Evolutionary conservation across 768 basidiomycete species (phyloP).

Genomic region (Podaxis sp.): DNA sequence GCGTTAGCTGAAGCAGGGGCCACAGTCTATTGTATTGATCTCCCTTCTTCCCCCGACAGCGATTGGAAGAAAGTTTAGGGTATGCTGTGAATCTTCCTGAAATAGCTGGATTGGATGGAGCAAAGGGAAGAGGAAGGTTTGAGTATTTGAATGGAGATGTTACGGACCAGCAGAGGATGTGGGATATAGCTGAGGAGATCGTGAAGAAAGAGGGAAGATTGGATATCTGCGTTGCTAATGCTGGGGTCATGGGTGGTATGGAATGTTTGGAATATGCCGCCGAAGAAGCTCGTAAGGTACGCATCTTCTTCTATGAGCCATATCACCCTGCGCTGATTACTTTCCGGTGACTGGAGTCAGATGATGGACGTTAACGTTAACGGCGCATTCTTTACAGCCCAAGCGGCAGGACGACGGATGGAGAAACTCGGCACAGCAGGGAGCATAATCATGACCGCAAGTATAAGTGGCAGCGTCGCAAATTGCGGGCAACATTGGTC

Average conservation of each 20-base stretch:
- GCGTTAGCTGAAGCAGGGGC: constrained; percentile 41
- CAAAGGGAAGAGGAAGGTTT: constrained; percentile 26
- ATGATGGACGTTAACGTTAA: constrained; percentile 53
- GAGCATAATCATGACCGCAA: constrained; percentile 59
- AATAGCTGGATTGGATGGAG: constrained; percentile 5
- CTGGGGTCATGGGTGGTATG: constrained; percentile 53
- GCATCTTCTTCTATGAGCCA: background rate
- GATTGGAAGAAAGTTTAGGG: constrained; percentile 48
- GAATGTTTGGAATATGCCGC: constrained; percentile 59
- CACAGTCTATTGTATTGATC: constrained; percentile 59
- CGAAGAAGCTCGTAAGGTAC: constrained; percentile 54
- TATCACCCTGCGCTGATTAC: background rate
- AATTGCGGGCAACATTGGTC: constrained; percentile 61
- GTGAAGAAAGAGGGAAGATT: constrained; percentile 58
- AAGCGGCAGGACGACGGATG: constrained; percentile 63
- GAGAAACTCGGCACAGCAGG: constrained; percentile 43
- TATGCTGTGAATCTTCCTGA: constrained; percentile 37
- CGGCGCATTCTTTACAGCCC: constrained; percentile 57
- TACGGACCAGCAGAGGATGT: constrained; percentile 49
- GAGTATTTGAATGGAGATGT: constrained; percentile 60
- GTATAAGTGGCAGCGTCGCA: constrained; percentile 63
- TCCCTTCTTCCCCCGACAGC: constrained; percentile 45
- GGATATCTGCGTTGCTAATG: constrained; percentile 67
- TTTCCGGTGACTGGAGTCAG: background rate
- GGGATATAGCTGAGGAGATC: constrained; percentile 51